These are phyloP conservation scores for Phytophthora brassicae DNA, from an alignment of 352 stramenopile genomes.

Conservation along the genomic window DNA sequence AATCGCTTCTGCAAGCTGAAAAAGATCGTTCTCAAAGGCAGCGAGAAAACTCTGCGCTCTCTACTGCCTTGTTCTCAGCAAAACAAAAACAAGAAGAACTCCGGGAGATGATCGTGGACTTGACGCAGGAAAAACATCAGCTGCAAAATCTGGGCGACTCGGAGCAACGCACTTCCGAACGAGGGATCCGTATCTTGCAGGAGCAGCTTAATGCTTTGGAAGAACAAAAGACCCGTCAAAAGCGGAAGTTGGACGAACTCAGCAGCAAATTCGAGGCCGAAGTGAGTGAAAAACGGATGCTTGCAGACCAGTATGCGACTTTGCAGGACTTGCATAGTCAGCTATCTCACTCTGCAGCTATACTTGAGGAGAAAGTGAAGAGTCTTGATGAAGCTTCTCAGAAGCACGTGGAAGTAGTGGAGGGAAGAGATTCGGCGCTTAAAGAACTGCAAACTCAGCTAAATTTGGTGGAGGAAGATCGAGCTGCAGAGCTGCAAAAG, in stretches of 20 bases:
- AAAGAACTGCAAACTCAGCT: slow-evolving; percentile 13
- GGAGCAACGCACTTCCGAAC: slow-evolving; percentile 35
- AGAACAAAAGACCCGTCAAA: slow-evolving; percentile 31
- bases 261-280: slow-evolving; percentile 18
- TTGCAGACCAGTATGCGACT: slow-evolving; percentile 9
- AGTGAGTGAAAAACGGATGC: slow-evolving; percentile 14
- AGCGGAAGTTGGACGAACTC: slow-evolving; percentile 32
- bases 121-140: slow-evolving; percentile 56
- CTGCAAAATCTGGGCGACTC: slow-evolving; percentile 44
- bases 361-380: slow-evolving; percentile 17
- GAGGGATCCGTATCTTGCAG: slow-evolving; percentile 33
- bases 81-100: slow-evolving; percentile 67
- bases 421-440: slow-evolving; percentile 14
- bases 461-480: slow-evolving; percentile 11
- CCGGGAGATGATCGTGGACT: slow-evolving; percentile 41
- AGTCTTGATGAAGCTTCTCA: slow-evolving; percentile 15
- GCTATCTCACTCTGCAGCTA: slow-evolving; percentile 12
- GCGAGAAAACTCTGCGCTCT: slow-evolving; percentile 49
- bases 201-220: slow-evolving; percentile 38
- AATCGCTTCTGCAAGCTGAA: slow-evolving; percentile 47
- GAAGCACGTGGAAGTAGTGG: slow-evolving; percentile 5
- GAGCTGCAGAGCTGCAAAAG: slow-evolving; percentile 7
- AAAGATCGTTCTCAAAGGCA: slow-evolving; percentile 43
- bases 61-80: slow-evolving; percentile 37
- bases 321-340: slow-evolving; percentile 17